These are phyloP conservation scores for Phytophthora meadii DNA, from an alignment of 352 stramenopile species.

Conservation along the genomic window DNA sequence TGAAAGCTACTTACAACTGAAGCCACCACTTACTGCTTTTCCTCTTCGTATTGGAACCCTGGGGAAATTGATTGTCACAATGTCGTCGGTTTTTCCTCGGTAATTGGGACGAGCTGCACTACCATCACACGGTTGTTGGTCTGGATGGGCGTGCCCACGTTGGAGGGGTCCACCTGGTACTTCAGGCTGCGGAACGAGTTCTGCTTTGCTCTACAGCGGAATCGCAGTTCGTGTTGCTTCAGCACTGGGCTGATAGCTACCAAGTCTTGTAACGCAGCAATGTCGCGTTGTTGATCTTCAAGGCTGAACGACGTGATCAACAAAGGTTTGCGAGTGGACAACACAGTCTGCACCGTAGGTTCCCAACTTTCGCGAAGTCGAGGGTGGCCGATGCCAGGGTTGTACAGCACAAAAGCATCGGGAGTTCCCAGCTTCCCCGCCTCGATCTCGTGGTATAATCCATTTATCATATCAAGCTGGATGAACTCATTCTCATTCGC, in stretches of 20 bases:
- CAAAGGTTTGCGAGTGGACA: conserved; percentile 52
- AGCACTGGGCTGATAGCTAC: conserved; percentile 13
- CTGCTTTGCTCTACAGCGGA: conserved; percentile 46
- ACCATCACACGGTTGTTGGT: conserved; percentile 67
- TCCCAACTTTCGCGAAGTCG: conserved; percentile 54
- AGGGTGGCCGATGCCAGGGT: conserved; percentile 71
- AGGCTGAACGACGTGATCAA: conserved; percentile 75
- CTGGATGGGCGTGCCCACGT: conserved; percentile 51
- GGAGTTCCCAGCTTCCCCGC: conserved; percentile 29
- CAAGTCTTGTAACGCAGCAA: conserved; percentile 50
- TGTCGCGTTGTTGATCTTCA: conserved; percentile 65
- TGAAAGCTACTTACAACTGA: conserved; percentile 19
- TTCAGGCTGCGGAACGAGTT: conserved; percentile 77
- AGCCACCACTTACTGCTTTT: conserved; percentile 1
- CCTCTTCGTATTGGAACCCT: neutral
- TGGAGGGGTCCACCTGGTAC: conserved; percentile 55
- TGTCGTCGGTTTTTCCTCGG: conserved; percentile 8
- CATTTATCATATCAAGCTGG: conserved; percentile 50
- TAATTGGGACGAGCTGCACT: conserved; percentile 36
- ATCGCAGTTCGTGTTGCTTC: conserved; percentile 25
- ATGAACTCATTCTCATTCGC: conserved; percentile 31
- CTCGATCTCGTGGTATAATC: conserved; percentile 60
- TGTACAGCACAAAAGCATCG: conserved; percentile 77
- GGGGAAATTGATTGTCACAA: conserved; percentile 6
- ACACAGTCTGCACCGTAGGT: conserved; percentile 56